phyloP scores from a whole-genome alignment of 164 flowering plant genomes.

The Dillenia suffruticosa region DNA sequence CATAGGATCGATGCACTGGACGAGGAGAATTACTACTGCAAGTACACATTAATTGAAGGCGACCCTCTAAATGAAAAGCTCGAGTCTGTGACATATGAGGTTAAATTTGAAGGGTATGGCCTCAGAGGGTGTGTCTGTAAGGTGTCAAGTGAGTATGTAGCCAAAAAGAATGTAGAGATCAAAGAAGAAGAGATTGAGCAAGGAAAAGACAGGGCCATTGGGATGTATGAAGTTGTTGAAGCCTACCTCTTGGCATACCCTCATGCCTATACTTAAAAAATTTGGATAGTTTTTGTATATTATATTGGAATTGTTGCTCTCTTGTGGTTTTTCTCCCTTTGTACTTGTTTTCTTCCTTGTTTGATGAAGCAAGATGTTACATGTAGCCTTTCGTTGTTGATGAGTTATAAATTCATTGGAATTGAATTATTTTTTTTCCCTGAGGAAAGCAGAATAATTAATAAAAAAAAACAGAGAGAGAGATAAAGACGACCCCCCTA shows the following conservation, averaged over 20 bases:
- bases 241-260: slow-evolving; percentile 6
- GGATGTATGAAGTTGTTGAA: slow-evolving; percentile 21
- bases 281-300: too few species aligned
- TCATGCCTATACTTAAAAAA: slow-evolving; percentile 1
- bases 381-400: too few species aligned
- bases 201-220: slow-evolving; percentile 18
- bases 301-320: too few species aligned
- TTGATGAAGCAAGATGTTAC: too few species aligned
- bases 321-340: too few species aligned
- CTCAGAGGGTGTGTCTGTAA: slow-evolving; percentile 17
- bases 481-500: too few species aligned
- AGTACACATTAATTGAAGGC: slow-evolving; percentile 21
- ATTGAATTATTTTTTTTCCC: too few species aligned
- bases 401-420: too few species aligned
- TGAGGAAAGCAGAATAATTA: too few species aligned
- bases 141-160: slow-evolving; percentile 9
- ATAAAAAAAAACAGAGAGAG: too few species aligned
- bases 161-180: slow-evolving; percentile 17
- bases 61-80: slow-evolving; percentile 13
- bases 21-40: slow-evolving; percentile 15
- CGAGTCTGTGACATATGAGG: slow-evolving; percentile 3
- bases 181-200: slow-evolving; percentile 15
- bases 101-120: slow-evolving; percentile 7
- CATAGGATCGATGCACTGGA: slow-evolving; percentile 20
- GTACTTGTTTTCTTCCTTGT: too few species aligned